These are phyloP conservation scores for Cladophialophora psammophila DNA, from an alignment of 2,329 filamentous ascomycete genomes.

Conservation along the genomic window DNA sequence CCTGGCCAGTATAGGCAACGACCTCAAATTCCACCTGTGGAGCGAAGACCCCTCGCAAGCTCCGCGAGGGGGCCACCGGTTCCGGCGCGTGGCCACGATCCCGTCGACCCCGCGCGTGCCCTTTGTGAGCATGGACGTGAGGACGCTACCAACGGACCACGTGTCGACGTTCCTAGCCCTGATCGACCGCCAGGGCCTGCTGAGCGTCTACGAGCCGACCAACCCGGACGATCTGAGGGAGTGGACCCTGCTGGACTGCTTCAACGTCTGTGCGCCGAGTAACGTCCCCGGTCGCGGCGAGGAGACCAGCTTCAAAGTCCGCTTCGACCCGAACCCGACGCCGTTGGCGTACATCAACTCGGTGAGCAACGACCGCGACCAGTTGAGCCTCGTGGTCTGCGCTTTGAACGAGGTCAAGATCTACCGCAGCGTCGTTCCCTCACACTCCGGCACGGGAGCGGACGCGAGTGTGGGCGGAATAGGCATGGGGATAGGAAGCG, in stretches of 20 bases:
- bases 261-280: conserved; percentile 69
- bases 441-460: background rate
- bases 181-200: conserved; percentile 79
- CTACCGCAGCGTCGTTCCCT: conserved; percentile 73
- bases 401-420: conserved; percentile 84
- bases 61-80: conserved; percentile 76
- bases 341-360: conserved; percentile 76
- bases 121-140: conserved; percentile 82
- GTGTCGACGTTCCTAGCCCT: conserved; percentile 85
- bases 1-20: conserved; percentile 85
- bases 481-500: conserved; percentile 40
- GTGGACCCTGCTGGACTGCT: conserved; percentile 77
- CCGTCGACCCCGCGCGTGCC: conserved; percentile 70
- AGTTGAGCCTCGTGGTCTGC: conserved; percentile 81
- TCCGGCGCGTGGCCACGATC: conserved; percentile 71
- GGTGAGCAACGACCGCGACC: conserved; percentile 78
- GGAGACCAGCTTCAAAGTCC: conserved; percentile 84
- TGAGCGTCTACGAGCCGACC: conserved; percentile 84
- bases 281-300: conserved; percentile 73
- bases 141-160: conserved; percentile 72
- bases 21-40: conserved; percentile 91
- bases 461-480: conserved; percentile 50
- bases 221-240: conserved; percentile 81
- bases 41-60: conserved; percentile 85
- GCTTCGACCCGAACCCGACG: conserved; percentile 83